A percentile compares a stretch with the other conserved stretches of the same genome.
These are phyloP conservation scores for Carpinus viminea DNA, from an alignment of 306 rosid genomes.

Conservation along the genomic window DNA sequence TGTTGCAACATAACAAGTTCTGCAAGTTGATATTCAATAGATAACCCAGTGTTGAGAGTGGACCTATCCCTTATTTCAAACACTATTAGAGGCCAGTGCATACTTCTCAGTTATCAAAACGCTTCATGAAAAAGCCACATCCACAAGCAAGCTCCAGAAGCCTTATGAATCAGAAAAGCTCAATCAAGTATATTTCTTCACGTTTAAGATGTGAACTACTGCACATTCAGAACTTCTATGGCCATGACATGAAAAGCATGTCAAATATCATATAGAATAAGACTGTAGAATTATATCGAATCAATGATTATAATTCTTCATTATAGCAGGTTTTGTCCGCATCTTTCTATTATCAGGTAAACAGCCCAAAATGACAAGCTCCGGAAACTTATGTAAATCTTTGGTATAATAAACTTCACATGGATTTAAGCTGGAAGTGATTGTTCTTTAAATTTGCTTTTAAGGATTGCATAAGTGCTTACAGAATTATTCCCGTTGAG, in stretches of 20 bases:
- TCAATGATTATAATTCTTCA: neutral
- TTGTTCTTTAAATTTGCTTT: constrained; percentile 16
- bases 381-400: neutral
- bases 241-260: neutral
- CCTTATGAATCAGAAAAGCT: neutral
- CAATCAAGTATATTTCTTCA: too few species aligned
- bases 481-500: constrained; percentile 81
- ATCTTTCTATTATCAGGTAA: neutral
- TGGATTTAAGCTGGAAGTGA: constrained; percentile 4
- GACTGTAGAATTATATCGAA: neutral
- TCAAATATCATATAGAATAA: neutral
- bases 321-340: neutral
- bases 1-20: neutral
- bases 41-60: neutral
- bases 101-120: too few species aligned
- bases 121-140: too few species aligned
- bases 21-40: neutral
- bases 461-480: constrained; percentile 41
- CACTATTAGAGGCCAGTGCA: neutral
- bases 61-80: neutral
- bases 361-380: neutral
- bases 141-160: too few species aligned
- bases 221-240: neutral
- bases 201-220: too few species aligned
- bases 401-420: constrained; percentile 14